Evolutionary conservation across 2,329 filamentous ascomycete genomes (phyloP).

Genomic region (Paecilomyces dactylethromorphus): DNA sequence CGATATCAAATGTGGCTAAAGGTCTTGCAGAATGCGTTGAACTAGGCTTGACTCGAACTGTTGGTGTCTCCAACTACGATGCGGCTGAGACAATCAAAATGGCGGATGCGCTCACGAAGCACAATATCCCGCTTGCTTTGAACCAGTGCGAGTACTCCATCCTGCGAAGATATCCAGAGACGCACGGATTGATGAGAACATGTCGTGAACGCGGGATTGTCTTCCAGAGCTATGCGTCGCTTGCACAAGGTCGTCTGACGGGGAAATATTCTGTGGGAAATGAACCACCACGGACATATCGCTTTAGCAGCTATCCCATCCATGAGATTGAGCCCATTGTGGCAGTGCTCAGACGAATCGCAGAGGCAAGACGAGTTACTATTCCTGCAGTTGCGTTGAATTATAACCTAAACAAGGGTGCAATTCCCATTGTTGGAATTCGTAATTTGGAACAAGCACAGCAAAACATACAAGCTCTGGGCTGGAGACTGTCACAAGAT

Average conservation of each 20-base stretch:
- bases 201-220: slow-evolving; percentile 37
- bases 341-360: slow-evolving; percentile 28
- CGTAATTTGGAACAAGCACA: slow-evolving; percentile 36
- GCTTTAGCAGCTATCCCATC: slow-evolving; percentile 40
- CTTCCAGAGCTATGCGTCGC: slow-evolving; percentile 37
- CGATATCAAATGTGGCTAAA: slow-evolving; percentile 34
- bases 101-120: slow-evolving; percentile 32
- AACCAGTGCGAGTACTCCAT: slow-evolving; percentile 43
- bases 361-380: slow-evolving; percentile 24
- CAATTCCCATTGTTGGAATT: slow-evolving; percentile 37
- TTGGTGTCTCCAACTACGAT: slow-evolving; percentile 42
- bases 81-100: slow-evolving; percentile 37
- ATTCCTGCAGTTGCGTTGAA: slow-evolving; percentile 39
- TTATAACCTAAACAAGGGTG: slow-evolving; percentile 40
- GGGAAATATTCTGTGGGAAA: slow-evolving; percentile 36
- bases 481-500: slow-evolving; percentile 36
- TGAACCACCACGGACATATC: slow-evolving; percentile 28
- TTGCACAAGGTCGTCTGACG: slow-evolving; percentile 34
- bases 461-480: slow-evolving; percentile 32
- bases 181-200: slow-evolving; percentile 31
- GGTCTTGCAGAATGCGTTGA: slow-evolving; percentile 39
- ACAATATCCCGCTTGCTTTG: slow-evolving; percentile 33
- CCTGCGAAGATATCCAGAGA: slow-evolving; percentile 36
- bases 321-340: slow-evolving; percentile 35
- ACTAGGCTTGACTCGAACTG: slow-evolving; percentile 31